phyloP scores from a whole-genome alignment of 768 basidiomycete genomes.

The Termitomyces sp. region DNA sequence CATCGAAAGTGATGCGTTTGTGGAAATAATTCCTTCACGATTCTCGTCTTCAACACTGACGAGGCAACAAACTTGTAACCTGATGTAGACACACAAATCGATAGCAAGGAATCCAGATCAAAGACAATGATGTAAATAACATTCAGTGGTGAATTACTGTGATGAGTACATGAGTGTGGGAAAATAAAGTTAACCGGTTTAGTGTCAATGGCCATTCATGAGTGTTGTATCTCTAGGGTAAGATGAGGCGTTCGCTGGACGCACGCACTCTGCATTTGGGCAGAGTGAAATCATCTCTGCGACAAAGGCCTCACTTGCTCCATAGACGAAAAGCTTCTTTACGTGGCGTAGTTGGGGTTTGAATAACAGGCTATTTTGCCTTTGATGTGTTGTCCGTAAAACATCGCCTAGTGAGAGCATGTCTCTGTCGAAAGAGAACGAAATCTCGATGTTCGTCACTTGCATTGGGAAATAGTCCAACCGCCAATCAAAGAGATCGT shows the following conservation, averaged over 20 bases:
- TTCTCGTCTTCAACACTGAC: constrained; percentile 63
- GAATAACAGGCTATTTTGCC: background rate
- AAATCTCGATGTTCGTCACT: constrained; percentile 15
- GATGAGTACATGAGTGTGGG: background rate
- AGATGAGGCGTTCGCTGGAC: background rate
- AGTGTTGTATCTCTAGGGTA: no score
- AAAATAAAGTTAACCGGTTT: no score
- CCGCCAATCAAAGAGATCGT: constrained; percentile 17
- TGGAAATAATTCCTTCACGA: constrained; percentile 59
- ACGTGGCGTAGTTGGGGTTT: background rate
- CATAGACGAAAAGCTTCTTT: background rate
- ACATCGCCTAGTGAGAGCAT: no score
- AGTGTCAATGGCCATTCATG: background rate
- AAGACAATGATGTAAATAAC: background rate
- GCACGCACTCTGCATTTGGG: background rate
- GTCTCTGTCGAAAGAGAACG: constrained; percentile 3
- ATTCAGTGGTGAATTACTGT: background rate
- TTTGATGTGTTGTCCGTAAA: background rate
- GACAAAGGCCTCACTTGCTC: constrained; percentile 8
- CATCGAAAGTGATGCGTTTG: constrained; percentile 40
- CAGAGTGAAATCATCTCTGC: constrained; percentile 3
- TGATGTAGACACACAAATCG: no score
- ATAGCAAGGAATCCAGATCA: no score
- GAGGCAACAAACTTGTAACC: constrained; percentile 32
- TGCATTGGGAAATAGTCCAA: constrained; percentile 16